Percentiles rank a stretch among this genome's conserved stretches.
phyloP scores from a whole-genome alignment of 352 stramenopile species.

The Globisporangium paroecandrum region DNA sequence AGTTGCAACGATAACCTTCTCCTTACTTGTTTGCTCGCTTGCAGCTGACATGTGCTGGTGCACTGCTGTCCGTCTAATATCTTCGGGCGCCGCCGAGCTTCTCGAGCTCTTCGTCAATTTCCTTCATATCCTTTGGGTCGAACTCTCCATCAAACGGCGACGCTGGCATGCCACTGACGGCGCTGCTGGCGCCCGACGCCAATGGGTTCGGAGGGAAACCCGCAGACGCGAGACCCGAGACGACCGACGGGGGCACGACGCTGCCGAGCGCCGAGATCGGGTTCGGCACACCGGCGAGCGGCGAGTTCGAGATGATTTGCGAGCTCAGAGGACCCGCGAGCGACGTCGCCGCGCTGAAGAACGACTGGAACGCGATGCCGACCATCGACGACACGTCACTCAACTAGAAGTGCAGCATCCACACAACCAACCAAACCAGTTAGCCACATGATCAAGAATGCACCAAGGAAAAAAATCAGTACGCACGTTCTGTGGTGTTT shows the following conservation, averaged over 20 bases:
- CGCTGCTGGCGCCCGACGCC: background rate
- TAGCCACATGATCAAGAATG: no score
- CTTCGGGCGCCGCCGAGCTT: slow-evolving; percentile 50
- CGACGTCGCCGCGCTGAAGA: slow-evolving; percentile 72
- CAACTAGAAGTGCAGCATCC: slow-evolving; percentile 26
- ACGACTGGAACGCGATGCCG: slow-evolving; percentile 72
- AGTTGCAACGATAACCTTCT: background rate
- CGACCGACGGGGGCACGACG: slow-evolving; percentile 43
- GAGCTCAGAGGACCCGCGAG: slow-evolving; percentile 64
- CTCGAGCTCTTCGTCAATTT: slow-evolving; percentile 69
- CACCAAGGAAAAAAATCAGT: no score
- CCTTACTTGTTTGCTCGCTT: background rate
- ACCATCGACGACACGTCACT: slow-evolving; percentile 75
- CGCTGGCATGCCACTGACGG: slow-evolving; percentile 2
- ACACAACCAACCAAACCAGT: background rate
- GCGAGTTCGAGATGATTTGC: slow-evolving; percentile 69
- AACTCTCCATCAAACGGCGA: slow-evolving; percentile 31
- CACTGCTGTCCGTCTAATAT: slow-evolving; percentile 17
- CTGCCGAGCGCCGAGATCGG: slow-evolving; percentile 64
- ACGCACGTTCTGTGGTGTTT: slow-evolving; percentile 70
- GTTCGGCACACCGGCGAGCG: slow-evolving; percentile 68
- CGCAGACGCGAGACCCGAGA: slow-evolving; percentile 34
- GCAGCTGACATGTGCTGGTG: background rate
- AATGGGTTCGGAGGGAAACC: slow-evolving; percentile 46
- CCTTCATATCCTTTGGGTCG: slow-evolving; percentile 54